Percentiles rank a stretch among this genome's conserved stretches.
Conservation (phyloP, 257 asterid species). For the Solanum tarijense region DNA sequence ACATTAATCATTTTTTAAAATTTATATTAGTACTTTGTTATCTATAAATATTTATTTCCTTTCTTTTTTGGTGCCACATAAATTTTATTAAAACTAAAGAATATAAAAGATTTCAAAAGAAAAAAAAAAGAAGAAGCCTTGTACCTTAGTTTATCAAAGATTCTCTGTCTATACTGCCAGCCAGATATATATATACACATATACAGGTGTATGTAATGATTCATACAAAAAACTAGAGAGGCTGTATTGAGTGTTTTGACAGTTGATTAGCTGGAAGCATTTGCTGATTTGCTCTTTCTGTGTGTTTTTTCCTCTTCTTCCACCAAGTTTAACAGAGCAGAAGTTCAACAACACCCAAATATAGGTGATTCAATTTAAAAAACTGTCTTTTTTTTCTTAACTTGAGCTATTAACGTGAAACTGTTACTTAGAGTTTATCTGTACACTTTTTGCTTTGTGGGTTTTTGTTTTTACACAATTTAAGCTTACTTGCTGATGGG, state of each 20-base stretch:
- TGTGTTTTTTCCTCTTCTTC: not conserved
- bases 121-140: not conserved
- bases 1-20: not conserved
- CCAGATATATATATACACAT: not conserved
- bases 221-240: not conserved
- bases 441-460: not conserved
- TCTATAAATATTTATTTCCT: not conserved
- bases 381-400: not conserved
- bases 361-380: not conserved
- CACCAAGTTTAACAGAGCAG: not conserved
- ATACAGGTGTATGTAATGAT: not conserved
- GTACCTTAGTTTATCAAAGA: not conserved
- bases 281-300: not conserved
- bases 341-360: not conserved
- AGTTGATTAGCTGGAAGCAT: not conserved
- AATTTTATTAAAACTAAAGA: not conserved
- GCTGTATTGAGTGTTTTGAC: not conserved
- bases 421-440: not conserved
- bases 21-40: not conserved
- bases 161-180: not conserved
- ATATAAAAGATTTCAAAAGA: not conserved
- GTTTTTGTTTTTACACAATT: not conserved
- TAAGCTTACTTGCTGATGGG: not conserved
- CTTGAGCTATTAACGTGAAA: not conserved
- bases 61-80: not conserved